Evolutionary conservation across 2,329 filamentous ascomycete species (phyloP).

Genomic region (Pseudovirgaria hyperparasitica): DNA sequence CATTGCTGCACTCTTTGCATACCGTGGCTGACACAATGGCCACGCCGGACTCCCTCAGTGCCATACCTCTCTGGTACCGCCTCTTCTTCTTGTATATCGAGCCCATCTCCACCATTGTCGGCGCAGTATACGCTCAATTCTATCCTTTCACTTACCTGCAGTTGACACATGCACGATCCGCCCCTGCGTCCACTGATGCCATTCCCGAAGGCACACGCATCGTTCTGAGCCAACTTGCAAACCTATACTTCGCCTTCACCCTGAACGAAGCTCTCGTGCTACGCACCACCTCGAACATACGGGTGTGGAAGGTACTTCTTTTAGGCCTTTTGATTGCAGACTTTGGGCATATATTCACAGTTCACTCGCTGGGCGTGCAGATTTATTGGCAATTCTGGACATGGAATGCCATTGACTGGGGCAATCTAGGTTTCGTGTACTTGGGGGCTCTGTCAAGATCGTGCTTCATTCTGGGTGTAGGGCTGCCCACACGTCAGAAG

Average conservation of each 20-base stretch:
- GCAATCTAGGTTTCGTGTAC: conserved; percentile 60
- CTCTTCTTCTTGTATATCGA: conserved; percentile 68
- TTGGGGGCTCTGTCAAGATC: conserved; percentile 36
- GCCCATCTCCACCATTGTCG: conserved; percentile 40
- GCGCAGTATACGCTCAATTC: conserved; percentile 41
- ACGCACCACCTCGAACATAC: conserved; percentile 52
- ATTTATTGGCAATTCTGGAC: conserved; percentile 50
- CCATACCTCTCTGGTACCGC: conserved; percentile 50
- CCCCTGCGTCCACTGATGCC: conserved; percentile 25
- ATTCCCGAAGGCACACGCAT: conserved; percentile 51
- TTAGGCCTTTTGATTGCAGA: conserved; percentile 61
- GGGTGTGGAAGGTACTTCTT: conserved; percentile 58
- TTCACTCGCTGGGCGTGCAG: conserved; percentile 43
- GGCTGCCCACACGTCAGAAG: too few relatives aligned
- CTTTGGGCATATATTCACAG: conserved; percentile 59
- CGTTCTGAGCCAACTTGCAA: conserved; percentile 61
- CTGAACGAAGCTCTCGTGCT: conserved; percentile 67
- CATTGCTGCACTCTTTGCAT: too few relatives aligned
- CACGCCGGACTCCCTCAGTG: conserved; percentile 15
- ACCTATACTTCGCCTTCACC: conserved; percentile 65
- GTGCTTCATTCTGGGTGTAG: conserved; percentile 15
- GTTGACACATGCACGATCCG: conserved; percentile 46
- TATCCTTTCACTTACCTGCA: conserved; percentile 45
- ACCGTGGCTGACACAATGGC: conserved; percentile 2
- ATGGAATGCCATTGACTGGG: conserved; percentile 58